Conservation (phyloP, 257 asterid genomes). For the Solanum corneliomulleri region DNA sequence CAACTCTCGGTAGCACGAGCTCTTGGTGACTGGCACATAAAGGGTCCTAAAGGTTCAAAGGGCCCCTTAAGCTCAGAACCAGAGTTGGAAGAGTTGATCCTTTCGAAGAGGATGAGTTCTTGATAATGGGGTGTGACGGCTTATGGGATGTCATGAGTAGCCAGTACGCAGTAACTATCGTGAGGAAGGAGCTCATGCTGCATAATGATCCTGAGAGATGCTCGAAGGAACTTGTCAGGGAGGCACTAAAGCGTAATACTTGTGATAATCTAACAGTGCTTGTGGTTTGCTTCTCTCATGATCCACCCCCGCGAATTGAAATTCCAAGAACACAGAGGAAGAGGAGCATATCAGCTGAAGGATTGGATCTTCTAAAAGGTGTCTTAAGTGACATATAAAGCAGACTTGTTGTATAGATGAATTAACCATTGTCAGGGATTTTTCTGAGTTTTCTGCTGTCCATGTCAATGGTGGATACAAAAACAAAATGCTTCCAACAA, state of each 20-base stretch:
- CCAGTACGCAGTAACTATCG: conserved; percentile 70
- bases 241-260: conserved; percentile 28
- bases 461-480: not conserved
- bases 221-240: conserved; percentile 45
- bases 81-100: conserved; percentile 46
- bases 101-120: conserved; percentile 72
- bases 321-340: conserved; percentile 15
- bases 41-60: conserved; percentile 61
- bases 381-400: conserved; percentile 18
- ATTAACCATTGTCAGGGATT: not conserved
- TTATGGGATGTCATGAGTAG: conserved; percentile 92
- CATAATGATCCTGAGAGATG: conserved; percentile 69
- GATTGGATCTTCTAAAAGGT: conserved; percentile 33
- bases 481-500: not conserved
- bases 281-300: conserved; percentile 27
- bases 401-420: not conserved
- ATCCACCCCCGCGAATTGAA: conserved; percentile 30
- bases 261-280: conserved; percentile 30
- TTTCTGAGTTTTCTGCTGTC: conserved; percentile 13
- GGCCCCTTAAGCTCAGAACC: conserved; percentile 71
- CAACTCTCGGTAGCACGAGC: conserved; percentile 84
- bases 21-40: conserved; percentile 83
- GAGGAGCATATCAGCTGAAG: conserved; percentile 37
- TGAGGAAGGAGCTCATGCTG: conserved; percentile 59
- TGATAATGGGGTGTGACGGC: conserved; percentile 79